These are phyloP conservation scores for Pichia inconspicua DNA, from an alignment of 1,139 yeast species.

Conservation along the genomic window DNA sequence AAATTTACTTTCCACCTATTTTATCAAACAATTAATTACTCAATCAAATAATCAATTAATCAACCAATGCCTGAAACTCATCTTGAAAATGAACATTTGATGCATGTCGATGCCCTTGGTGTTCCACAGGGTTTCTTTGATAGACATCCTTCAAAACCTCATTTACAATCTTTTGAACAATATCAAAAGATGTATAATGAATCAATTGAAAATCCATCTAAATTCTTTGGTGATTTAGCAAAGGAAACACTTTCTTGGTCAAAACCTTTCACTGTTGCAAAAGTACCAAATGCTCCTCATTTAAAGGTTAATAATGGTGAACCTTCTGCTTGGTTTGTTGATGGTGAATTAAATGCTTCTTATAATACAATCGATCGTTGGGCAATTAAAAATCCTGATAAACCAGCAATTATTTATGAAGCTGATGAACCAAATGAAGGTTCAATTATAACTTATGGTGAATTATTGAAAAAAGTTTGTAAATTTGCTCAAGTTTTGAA, in stretches of 20 bases:
- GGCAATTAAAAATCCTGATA: constrained; percentile 62
- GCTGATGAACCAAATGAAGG: constrained; percentile 71
- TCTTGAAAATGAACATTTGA: constrained; percentile 28
- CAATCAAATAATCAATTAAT: not conserved
- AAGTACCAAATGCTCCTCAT: constrained; percentile 42
- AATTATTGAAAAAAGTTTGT: constrained; percentile 60
- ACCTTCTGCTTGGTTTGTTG: constrained; percentile 70
- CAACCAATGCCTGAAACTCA: constrained; percentile 19
- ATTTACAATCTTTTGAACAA: constrained; percentile 43
- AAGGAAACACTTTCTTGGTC: constrained; percentile 53
- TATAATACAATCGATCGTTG: constrained; percentile 77
- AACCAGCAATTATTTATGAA: constrained; percentile 72
- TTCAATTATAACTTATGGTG: constrained; percentile 57
- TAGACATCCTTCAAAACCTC: constrained; percentile 42
- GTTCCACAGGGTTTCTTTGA: constrained; percentile 56
- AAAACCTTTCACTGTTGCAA: constrained; percentile 50
- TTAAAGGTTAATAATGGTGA: constrained; percentile 55
- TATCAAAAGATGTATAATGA: constrained; percentile 55
- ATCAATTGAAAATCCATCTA: constrained; percentile 58
- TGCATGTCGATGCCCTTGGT: constrained; percentile 28
- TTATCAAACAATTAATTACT: not conserved
- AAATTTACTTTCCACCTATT: not conserved
- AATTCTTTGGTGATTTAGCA: constrained; percentile 61
- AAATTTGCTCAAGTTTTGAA: constrained; percentile 63
- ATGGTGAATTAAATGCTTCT: constrained; percentile 70